Base-by-base conservation (phyloP, 1,139 yeast species). In the Magnusiomyces ingens region DNA sequence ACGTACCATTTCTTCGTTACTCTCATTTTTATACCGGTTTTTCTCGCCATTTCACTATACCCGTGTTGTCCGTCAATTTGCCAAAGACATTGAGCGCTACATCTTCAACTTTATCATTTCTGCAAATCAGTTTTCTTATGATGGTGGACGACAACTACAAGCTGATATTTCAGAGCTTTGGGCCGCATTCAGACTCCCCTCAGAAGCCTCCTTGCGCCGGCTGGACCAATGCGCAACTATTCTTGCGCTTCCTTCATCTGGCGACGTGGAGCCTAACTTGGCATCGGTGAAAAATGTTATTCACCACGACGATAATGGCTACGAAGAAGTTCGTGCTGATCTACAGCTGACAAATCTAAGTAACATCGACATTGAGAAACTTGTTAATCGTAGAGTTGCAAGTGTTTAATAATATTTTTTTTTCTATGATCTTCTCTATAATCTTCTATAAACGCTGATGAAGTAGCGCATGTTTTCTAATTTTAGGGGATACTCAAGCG, bases 391-490 rank as follows among this genome's bases (percentile, higher is more conserved):
- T 3, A 40, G 53, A 41, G 40, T 38, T 15, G 53, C 46, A 29
- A 46, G 22, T 26, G 15, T 2, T 21, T 11, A 22, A n/a, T 5
- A 4, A 15, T 37, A 37, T 37, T 4, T 6, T 37, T 4, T 37
- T 37, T 15, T 32, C 36, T 32, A n/a, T n/a, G n/a, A 26, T 5
- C 32, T 26, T 26, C 32, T 26, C 32, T 26, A 26, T 26, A 43
- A 43, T 69, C 80, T 81, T 61, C 78, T 72, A 68, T 87, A 89
- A 50, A 89, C 71, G 60, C 95, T 76, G 67, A 83, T 83, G 67
- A 89, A 88, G 66, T 85, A 86, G 57, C 96, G 76, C 96, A 88
- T 88, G 66, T 85, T 88, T 64, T 89, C 96, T 56, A 89, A 70
- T 61, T 86, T 85, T 71, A 87, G 71, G 0, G 84, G 82, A 63